These are phyloP conservation scores for Pulveroboletus sp. DNA, from an alignment of 768 basidiomycete species.

Conservation along the genomic window DNA sequence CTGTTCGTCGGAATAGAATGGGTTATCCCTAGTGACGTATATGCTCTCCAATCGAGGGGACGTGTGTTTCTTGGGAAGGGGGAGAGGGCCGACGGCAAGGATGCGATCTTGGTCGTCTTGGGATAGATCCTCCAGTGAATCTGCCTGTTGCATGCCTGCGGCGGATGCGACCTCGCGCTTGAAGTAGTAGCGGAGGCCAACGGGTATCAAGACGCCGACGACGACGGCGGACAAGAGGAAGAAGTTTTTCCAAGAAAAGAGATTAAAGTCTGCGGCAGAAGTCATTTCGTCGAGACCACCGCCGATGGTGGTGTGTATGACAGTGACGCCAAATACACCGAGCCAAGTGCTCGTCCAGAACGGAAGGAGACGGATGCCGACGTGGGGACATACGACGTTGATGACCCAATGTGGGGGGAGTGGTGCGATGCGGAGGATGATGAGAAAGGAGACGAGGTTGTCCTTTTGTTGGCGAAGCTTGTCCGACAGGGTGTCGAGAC, in stretches of 20 bases:
- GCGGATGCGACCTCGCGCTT: conserved; percentile 50
- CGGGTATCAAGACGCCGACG: conserved; percentile 90
- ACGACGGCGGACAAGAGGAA: conserved; percentile 80
- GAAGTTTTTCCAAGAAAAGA: conserved; percentile 90
- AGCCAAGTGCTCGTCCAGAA: conserved; percentile 92
- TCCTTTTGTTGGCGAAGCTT: conserved; percentile 77
- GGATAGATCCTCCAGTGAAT: conserved; percentile 32
- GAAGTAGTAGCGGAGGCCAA: conserved; percentile 83
- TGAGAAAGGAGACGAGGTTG: conserved; percentile 87
- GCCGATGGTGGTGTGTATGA: conserved; percentile 95
- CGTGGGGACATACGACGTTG: conserved; percentile 88
- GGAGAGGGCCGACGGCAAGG: conserved; percentile 53
- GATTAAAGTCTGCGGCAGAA: conserved; percentile 85
- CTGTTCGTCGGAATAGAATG: conserved; percentile 39
- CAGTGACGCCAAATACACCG: conserved; percentile 84
- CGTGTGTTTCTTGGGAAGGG: conserved; percentile 41
- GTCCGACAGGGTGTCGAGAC: conserved; percentile 75
- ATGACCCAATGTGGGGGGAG: conserved; percentile 97
- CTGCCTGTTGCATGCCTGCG: conserved; percentile 35
- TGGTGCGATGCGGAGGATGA: conserved; percentile 92
- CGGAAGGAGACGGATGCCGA: conserved; percentile 77
- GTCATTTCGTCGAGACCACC: conserved; percentile 95
- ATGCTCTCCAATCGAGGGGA: conserved; percentile 28
- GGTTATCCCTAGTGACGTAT: conserved; percentile 36
- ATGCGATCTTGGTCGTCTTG: conserved; percentile 43